phyloP scores from a whole-genome alignment of 2,329 filamentous ascomycete genomes.

The Cladosporium sp. region DNA sequence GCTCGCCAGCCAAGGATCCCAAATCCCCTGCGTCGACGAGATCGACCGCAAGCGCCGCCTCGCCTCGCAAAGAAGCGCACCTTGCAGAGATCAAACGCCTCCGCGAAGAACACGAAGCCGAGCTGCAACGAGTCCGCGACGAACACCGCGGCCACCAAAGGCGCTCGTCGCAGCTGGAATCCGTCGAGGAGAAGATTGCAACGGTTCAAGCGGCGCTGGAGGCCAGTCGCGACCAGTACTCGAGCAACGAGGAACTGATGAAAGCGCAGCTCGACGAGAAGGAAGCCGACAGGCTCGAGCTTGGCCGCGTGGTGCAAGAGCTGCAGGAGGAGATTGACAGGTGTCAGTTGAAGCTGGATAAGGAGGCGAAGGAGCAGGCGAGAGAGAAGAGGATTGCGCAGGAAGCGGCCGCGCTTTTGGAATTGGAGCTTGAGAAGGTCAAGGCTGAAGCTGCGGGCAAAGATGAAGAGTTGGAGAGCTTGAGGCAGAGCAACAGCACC shows the following conservation, averaged over 20 bases:
- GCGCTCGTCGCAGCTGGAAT: constrained; percentile 35
- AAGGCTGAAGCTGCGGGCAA: constrained; percentile 27
- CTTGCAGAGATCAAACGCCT: constrained; percentile 25
- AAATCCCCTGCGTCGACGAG: constrained; percentile 1
- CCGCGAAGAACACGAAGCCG: constrained; percentile 28
- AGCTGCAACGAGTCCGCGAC: constrained; percentile 30
- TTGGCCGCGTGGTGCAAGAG: constrained; percentile 37
- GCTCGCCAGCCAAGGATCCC: constrained; percentile 1
- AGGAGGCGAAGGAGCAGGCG: constrained; percentile 37
- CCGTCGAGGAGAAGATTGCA: constrained; percentile 36
- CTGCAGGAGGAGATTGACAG: constrained; percentile 39
- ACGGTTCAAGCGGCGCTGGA: constrained; percentile 28
- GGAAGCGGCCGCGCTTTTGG: constrained; percentile 22
- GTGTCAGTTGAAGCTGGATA: constrained; percentile 38
- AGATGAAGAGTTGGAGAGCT: constrained; percentile 15
- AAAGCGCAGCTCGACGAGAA: constrained; percentile 35
- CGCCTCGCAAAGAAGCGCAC: constrained; percentile 27
- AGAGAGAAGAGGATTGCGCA: constrained; percentile 32
- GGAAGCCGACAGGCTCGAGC: constrained; percentile 34
- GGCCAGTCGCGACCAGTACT: constrained; percentile 26
- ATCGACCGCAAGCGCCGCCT: not conserved
- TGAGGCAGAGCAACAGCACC: constrained; percentile 11
- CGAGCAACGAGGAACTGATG: constrained; percentile 35
- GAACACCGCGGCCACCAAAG: constrained; percentile 33
- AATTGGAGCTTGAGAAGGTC: constrained; percentile 30